These are phyloP conservation scores for Apiospora phragmitis DNA, from an alignment of 2,329 filamentous ascomycete genomes.

Conservation along the genomic window DNA sequence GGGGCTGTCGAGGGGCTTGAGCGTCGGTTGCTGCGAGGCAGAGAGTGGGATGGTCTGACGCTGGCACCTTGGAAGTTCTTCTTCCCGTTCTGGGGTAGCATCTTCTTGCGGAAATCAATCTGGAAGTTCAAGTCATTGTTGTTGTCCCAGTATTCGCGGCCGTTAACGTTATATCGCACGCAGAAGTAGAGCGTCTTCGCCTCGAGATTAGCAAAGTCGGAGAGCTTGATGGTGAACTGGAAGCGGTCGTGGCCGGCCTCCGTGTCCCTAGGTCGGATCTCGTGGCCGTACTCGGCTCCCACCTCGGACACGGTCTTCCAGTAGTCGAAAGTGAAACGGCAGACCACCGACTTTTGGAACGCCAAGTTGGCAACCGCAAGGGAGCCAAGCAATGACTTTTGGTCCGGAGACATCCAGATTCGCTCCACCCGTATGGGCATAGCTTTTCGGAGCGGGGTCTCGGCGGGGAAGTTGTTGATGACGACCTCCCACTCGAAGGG, in stretches of 20 bases:
- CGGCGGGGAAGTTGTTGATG: conserved; percentile 77
- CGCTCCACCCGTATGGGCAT: conserved; percentile 79
- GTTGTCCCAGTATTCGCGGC: conserved; percentile 93
- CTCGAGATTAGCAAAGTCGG: conserved; percentile 88
- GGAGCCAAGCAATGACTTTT: conserved; percentile 81
- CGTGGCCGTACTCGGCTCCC: conserved; percentile 80
- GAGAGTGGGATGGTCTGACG: conserved; percentile 50
- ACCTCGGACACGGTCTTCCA: conserved; percentile 99
- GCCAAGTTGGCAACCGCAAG: conserved; percentile 85
- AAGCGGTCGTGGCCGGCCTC: conserved; percentile 80
- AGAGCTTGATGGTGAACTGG: conserved; percentile 89
- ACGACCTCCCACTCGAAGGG: conserved; percentile 86
- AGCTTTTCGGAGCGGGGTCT: conserved; percentile 61
- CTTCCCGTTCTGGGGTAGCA: conserved; percentile 62
- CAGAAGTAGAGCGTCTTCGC: conserved; percentile 92
- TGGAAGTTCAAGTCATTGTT: conserved; percentile 87
- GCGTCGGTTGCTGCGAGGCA: conserved; percentile 69
- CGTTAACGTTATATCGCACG: conserved; percentile 81
- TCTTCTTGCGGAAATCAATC: conserved; percentile 85
- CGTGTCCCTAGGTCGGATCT: conserved; percentile 67
- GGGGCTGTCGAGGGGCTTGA: conserved; percentile 38
- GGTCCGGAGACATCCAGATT: conserved; percentile 84
- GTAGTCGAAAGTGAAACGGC: conserved; percentile 93
- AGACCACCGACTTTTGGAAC: conserved; percentile 86
- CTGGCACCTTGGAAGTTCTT: conserved; percentile 50